phyloP scores from a whole-genome alignment of 1,139 yeast genomes.

The Zygosaccharomyces sapae region DNA sequence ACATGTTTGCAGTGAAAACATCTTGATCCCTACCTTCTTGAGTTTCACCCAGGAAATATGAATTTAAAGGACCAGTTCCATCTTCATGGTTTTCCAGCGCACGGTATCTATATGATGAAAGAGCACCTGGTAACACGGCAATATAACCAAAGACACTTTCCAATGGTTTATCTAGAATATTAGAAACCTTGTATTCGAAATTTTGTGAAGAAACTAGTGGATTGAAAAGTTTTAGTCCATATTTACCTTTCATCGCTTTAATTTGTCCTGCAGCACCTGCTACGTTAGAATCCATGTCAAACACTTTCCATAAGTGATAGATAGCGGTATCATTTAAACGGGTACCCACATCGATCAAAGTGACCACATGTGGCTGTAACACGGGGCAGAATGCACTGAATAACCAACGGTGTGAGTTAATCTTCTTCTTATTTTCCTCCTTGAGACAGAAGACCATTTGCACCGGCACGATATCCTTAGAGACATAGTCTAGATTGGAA shows the following conservation, averaged over 20 bases:
- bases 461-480: conserved; percentile 84
- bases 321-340: conserved; percentile 79
- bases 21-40: conserved; percentile 55
- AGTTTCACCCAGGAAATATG: conserved; percentile 88
- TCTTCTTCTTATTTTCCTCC: conserved; percentile 83
- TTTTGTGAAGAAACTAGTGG: conserved; percentile 96
- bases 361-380: conserved; percentile 81
- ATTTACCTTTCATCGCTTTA: conserved; percentile 87
- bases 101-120: conserved; percentile 87
- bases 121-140: conserved; percentile 91
- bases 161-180: conserved; percentile 89
- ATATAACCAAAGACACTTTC: conserved; percentile 93
- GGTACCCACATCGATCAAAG: conserved; percentile 88
- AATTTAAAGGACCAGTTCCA: conserved; percentile 86
- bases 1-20: conserved; percentile 95
- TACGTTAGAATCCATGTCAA: conserved; percentile 89
- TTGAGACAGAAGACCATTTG: conserved; percentile 87
- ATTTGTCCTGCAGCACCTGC: conserved; percentile 99
- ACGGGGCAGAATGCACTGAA: conserved; percentile 90
- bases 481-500: conserved; percentile 75
- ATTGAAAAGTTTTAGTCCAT: conserved; percentile 71
- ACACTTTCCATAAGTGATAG: conserved; percentile 94
- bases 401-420: conserved; percentile 93
- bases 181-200: conserved; percentile 94
- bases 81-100: conserved; percentile 81